phyloP scores from a whole-genome alignment of 1,139 yeast genomes.

The Geotrichum macrosporum region DNA sequence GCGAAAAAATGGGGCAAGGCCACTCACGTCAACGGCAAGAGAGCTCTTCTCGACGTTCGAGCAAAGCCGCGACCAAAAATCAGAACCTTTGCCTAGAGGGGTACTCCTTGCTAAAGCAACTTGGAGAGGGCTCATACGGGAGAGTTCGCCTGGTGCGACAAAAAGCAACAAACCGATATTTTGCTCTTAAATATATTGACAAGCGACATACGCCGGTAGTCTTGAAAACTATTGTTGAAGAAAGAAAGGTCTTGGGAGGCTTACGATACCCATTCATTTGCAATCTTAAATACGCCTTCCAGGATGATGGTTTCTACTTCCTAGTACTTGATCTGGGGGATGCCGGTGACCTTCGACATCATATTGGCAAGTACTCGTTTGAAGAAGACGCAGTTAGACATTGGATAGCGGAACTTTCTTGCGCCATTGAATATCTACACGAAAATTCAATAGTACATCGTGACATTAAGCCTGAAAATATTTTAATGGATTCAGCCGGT shows the following conservation, averaged over 20 bases:
- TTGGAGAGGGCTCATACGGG: conserved; percentile 48
- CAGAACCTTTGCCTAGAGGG: conserved; percentile 9
- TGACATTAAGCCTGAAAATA: conserved; percentile 69
- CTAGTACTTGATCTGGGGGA: conserved; percentile 71
- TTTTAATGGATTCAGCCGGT: conserved; percentile 60
- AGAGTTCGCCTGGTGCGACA: conserved; percentile 67
- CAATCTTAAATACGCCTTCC: conserved; percentile 75
- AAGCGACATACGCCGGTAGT: conserved; percentile 28
- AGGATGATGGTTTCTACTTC: conserved; percentile 67
- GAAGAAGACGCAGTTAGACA: conserved; percentile 60
- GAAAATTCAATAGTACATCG: conserved; percentile 60
- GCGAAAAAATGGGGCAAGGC: conserved; percentile 15
- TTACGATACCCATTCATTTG: conserved; percentile 76
- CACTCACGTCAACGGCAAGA: conserved; percentile 1
- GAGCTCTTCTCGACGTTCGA: background rate
- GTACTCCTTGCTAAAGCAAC: conserved; percentile 14
- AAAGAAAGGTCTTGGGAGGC: conserved; percentile 55
- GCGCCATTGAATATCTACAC: conserved; percentile 64
- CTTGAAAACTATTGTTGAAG: conserved; percentile 43
- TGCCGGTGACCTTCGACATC: conserved; percentile 87
- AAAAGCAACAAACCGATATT: conserved; percentile 49
- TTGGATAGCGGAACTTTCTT: conserved; percentile 62
- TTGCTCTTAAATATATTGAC: conserved; percentile 62
- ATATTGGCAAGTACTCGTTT: conserved; percentile 51
- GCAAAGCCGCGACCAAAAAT: background rate